Conservation (phyloP, 805 yeast species). For the Ogataea pini region DNA sequence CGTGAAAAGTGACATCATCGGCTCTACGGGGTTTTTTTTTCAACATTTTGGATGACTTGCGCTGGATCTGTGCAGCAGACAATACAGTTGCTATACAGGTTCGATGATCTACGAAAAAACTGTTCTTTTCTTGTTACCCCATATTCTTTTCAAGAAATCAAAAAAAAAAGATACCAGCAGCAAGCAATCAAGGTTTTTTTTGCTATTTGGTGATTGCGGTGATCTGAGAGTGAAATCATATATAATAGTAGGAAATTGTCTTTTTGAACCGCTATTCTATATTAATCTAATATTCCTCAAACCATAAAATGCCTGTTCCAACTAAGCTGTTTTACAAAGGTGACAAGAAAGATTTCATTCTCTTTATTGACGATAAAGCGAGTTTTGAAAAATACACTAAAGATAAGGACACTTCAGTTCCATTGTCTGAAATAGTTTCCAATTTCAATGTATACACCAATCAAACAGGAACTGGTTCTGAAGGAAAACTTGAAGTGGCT, state of each 20-base stretch:
- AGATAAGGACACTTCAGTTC: slow-evolving; percentile 51
- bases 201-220: background rate
- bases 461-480: slow-evolving; percentile 62
- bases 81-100: no score
- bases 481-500: slow-evolving; percentile 72
- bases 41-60: no score
- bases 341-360: slow-evolving; percentile 57
- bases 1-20: no score
- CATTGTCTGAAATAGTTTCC: slow-evolving; percentile 63
- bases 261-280: no score
- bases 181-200: background rate
- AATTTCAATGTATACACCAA: slow-evolving; percentile 65
- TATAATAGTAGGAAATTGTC: no score
- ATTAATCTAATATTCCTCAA: background rate
- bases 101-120: no score
- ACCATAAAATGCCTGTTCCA: slow-evolving; percentile 29
- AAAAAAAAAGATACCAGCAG: background rate
- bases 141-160: background rate
- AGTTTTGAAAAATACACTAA: slow-evolving; percentile 48
- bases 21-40: background rate
- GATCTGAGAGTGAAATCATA: background rate
- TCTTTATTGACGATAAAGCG: slow-evolving; percentile 59
- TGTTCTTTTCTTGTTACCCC: background rate
- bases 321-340: slow-evolving; percentile 68
- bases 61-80: no score